These are phyloP conservation scores for Alternaria sp. DNA, from an alignment of 2,329 filamentous ascomycete species.

Conservation along the genomic window DNA sequence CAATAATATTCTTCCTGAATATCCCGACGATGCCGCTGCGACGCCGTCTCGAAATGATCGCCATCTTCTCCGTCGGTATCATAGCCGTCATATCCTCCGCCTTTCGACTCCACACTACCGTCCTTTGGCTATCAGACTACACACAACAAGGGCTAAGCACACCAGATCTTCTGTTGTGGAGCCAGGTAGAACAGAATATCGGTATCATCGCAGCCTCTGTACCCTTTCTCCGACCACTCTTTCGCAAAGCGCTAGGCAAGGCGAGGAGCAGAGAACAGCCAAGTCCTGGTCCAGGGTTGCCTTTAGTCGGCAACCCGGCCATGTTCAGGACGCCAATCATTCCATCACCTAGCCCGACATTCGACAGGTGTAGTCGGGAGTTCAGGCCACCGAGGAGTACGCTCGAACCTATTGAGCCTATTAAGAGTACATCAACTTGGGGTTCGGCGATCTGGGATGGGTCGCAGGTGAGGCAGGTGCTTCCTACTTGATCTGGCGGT, in stretches of 20 bases:
- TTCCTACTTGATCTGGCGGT: constrained; percentile 7
- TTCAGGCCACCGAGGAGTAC: constrained; percentile 26
- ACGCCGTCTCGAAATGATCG: constrained; percentile 61
- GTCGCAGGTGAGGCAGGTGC: constrained; percentile 19
- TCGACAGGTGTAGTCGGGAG: constrained; percentile 19
- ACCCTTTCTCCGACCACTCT: constrained; percentile 41
- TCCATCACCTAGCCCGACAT: constrained; percentile 33
- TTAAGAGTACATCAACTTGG: constrained; percentile 16
- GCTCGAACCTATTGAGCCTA: constrained; percentile 28
- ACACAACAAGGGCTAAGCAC: constrained; percentile 23
- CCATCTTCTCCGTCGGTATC: constrained; percentile 46
- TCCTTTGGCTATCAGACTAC: constrained; percentile 38
- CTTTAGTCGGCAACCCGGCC: constrained; percentile 18
- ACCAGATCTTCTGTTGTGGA: constrained; percentile 41
- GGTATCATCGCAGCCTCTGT: constrained; percentile 46
- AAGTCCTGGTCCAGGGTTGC: constrained; percentile 23
- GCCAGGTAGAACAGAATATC: constrained; percentile 43
- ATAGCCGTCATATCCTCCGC: constrained; percentile 44
- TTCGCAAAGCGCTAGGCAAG: constrained; percentile 24
- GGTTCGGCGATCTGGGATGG: constrained; percentile 26
- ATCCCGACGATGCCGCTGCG: constrained; percentile 55
- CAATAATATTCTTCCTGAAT: constrained; percentile 55
- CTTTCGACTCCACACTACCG: constrained; percentile 36
- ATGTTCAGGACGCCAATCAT: constrained; percentile 34
- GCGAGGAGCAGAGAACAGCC: constrained; percentile 17